Base-by-base conservation (phyloP, 1,284 basidiomycete genomes). In the Meripilus lineatus region DNA sequence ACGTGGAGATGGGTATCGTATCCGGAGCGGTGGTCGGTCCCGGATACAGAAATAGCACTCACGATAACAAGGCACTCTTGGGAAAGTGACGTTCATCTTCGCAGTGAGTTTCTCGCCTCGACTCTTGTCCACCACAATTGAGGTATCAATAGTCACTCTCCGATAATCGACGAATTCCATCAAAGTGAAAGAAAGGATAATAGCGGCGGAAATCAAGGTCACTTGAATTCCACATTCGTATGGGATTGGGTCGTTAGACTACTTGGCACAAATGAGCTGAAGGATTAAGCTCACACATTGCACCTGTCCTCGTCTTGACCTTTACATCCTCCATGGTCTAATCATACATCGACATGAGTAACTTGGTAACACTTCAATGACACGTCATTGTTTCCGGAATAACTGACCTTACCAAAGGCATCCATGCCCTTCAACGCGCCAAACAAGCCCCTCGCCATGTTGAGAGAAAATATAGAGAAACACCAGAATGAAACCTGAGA, bases 271-370 rank as follows among this genome's bases (percentile, higher is more conserved):
- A 40, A 40, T 35, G 21, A 40, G 39, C n/a, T 13, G 32, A 11
- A 33, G 20, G 8, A 25, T 23, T 8, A 18, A 18, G 74, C 88
- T 66, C 58, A 94, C 92, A 74, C 57, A 95, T 72, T 57, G 91
- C 93, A 54, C 93, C 93, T 32, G 90, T 93, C 51, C 89, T 80
- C 32, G 94, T 97, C 74, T 93, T 93, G 70, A 97, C 89, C 71
- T 96, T 96, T 52, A 97, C 93, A 75, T 97, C 93, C 62, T 97
- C 93, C 68, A 90, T 91, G 28, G 93, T 97, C 94, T 95, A 59
- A 30, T 10, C 52, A 44, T 17, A 32, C 14, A 17, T 23, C 21
- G 28, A 52, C 47, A 34, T n/a, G 38, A 37, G 50, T 48, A 42
- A 40, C 46, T 46, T n/a, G 14, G 26, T 41, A 34, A 44, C 32